These are phyloP conservation scores for Tetracentron sinense DNA, from an alignment of 164 flowering plant species.

Conservation along the genomic window DNA sequence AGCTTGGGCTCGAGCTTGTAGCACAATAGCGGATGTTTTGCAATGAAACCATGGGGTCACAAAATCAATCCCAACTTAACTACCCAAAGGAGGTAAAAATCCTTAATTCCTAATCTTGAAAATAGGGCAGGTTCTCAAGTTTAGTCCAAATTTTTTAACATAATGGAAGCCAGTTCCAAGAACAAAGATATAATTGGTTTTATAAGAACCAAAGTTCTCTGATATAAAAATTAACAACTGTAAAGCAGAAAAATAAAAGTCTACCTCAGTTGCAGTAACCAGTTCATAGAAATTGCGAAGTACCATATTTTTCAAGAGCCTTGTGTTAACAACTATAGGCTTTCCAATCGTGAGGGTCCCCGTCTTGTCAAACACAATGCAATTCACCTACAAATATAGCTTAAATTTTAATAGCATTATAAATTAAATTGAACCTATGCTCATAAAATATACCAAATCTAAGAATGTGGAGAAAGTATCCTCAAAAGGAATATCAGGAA, in stretches of 20 bases:
- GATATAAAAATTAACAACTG: not conserved
- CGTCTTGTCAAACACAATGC: conserved; percentile 91
- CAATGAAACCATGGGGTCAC: not conserved
- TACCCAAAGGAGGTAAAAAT: not conserved
- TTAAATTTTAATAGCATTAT: not conserved
- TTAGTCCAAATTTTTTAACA: not conserved
- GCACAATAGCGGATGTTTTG: not conserved
- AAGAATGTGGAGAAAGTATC: not conserved
- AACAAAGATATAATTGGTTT: not conserved
- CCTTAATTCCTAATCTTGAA: not conserved
- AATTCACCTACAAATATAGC: conserved; percentile 54
- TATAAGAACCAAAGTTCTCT: too few relatives aligned
- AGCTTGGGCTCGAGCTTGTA: not conserved
- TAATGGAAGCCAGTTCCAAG: not conserved
- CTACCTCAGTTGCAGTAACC: conserved; percentile 81
- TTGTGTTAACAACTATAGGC: conserved; percentile 72
- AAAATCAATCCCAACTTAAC: not conserved
- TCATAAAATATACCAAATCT: not conserved
- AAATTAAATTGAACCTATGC: not conserved
- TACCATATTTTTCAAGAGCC: conserved; percentile 54
- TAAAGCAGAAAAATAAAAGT: conserved; percentile 1
- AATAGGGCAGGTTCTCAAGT: not conserved
- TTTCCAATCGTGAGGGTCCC: conserved; percentile 90
- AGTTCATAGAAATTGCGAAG: conserved; percentile 63
- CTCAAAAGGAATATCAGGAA: not conserved